phyloP scores from a whole-genome alignment of 2,329 filamentous ascomycete species.

The Fusarium sp. region DNA sequence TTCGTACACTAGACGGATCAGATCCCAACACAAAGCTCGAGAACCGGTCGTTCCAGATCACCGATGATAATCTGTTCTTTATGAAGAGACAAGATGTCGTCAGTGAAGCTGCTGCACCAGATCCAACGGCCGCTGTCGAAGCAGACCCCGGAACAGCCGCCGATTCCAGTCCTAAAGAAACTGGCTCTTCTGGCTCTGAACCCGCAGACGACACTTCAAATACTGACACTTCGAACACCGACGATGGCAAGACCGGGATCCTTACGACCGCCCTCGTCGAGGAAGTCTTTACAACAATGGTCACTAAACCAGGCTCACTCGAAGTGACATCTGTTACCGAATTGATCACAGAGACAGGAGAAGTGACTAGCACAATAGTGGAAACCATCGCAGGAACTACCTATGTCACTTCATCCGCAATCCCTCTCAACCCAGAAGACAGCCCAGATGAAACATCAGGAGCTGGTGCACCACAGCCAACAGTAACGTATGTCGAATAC shows the following conservation, averaged over 20 bases:
- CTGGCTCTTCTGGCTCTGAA: not conserved
- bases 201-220: slow-evolving; percentile 1
- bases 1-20: slow-evolving; percentile 11
- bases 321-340: slow-evolving; percentile 9
- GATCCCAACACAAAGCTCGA: slow-evolving; percentile 30
- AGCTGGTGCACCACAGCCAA: not conserved
- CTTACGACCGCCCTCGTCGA: slow-evolving; percentile 30
- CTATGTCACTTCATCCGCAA: not conserved
- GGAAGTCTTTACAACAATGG: slow-evolving; percentile 25
- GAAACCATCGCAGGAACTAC: not conserved
- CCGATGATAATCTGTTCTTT: not conserved
- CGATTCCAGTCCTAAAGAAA: not conserved
- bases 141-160: not conserved
- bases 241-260: slow-evolving; percentile 2
- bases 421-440: not conserved
- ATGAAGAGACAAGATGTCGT: slow-evolving; percentile 22
- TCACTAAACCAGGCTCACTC: slow-evolving; percentile 8
- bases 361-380: not conserved
- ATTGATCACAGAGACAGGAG: slow-evolving; percentile 12
- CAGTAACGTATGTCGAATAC: not conserved
- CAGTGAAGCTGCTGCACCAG: slow-evolving; percentile 5
- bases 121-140: slow-evolving; percentile 2
- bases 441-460: not conserved
- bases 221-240: not conserved
- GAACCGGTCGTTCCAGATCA: slow-evolving; percentile 8